Evolutionary conservation across 1,284 basidiomycete genomes (phyloP), one percentile per base, ranked within the genome.

Genomic region (Sphaerobolus stellatus): DNA sequence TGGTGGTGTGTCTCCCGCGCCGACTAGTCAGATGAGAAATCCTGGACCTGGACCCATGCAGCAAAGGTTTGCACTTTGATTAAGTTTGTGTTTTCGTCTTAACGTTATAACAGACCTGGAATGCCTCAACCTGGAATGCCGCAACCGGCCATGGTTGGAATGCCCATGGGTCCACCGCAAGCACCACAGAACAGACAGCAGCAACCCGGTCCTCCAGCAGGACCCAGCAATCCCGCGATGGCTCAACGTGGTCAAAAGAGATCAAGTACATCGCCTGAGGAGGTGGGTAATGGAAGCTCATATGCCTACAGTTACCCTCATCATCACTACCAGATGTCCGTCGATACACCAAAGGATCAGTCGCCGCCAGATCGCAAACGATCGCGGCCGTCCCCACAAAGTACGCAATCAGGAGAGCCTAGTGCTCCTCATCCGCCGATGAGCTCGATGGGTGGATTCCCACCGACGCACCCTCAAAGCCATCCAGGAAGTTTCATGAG

Each of bases 281-380:
- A 86, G 65, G 86, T 87, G 65, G 86, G 88, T 62, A 61, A 13
- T 43, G 41, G 6, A n/a, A n/a, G n/a, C 6, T 18, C 40, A n/a
- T 6, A 41, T 14, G 8, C 28, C 22, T 11, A 36, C 28, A 34
- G 22, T 44, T 38, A 59, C 54, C 28, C 56, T 34, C 50, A 43
- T 6, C 27, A 49, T 56, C 27, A 18, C 33, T 52, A 60, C 33
- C 54, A 50, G 78, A 77, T 81, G 57, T 80, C 82, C 48, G 74
- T 73, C 43, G 59, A 80, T 44, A 75, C 75, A 28, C 76, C 75
- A 52, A 82, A 67, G 33, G 83, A 85, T 6, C 77, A 76, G 2
- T 87, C 87, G 0, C 84, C 86, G 2, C 83, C 83, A 0, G 80
- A 80, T 2, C 73, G 76, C 54, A 89, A 89, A 66, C 82, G 84